Base-by-base conservation (phyloP, 2,329 filamentous ascomycete species). In the Didymella keratinophila region DNA sequence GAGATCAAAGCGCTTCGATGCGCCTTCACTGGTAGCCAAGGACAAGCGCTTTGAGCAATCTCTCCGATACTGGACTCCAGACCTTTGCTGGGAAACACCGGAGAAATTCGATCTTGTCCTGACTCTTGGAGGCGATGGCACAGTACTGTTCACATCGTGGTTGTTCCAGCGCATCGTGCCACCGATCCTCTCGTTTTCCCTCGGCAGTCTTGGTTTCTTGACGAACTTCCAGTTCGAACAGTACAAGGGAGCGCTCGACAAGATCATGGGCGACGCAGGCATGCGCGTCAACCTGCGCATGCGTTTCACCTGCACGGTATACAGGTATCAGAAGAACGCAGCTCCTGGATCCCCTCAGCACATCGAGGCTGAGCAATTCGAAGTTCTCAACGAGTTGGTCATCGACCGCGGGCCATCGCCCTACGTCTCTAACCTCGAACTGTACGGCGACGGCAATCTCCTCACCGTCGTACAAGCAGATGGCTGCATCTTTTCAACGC, bases 231-330 rank as follows among this genome's bases (percentile, higher is more conserved):
- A 93, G 73, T 99, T 95, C 73, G 87, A 92, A 61, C 86, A 89
- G 68, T 97, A 97, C 82, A 93, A 92, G 78, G 84, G 90, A 58
- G 91, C 96, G 71, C 85, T 99, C 32, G 89, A 92, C 78, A 89
- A 88, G 52, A 86, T 98, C 67, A 96, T 99, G 93, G 93, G 93
- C 60, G 92, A 96, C 56, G 87, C 90, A 1, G 95, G 95, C 55
- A 98, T 99, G 94, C 90, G 94, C 52, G 94, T 98, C 60, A 98
- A 97, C 73, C 83, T 99, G 67, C 92, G 95, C 66, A 99, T 99
- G 95, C 91, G 95, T 62, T 99, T 99, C 78, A 99, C 95, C 16
- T 98, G 94, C 80, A 98, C 95, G 0, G 93, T 99, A 9, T 97
- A 94, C 81, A 90, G 94, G 43, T 84, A 89, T 65, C 71, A 75